Evolutionary conservation across 2,329 filamentous ascomycete genomes (phyloP), one percentile per base, ranked within the genome.

Genomic region (Trichoderma gracile): DNA sequence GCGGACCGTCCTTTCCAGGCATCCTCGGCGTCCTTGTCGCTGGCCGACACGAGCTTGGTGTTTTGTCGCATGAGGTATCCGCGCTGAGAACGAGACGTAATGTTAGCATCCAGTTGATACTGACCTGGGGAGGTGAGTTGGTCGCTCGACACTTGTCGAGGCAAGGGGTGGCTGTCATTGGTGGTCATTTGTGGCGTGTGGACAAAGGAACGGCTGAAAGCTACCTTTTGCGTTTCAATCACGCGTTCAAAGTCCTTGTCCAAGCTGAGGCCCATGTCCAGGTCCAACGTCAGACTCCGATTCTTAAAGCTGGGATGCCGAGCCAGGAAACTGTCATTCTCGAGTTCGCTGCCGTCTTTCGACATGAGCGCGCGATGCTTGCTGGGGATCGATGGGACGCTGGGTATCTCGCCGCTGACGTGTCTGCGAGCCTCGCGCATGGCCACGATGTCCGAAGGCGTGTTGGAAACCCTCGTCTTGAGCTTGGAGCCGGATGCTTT

Each of bases 41-140:
- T 96, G n/a, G 95, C 95, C 56, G 96, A 88, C 57, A 99, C 92
- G 61, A 99, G 86, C 77, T 98, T 98, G 3, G 94, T 98, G 78
- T 98, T 99, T 72, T 99, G 94, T 72, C 95, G 89, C 94, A 98
- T 99, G 52, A 98, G 84, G 74, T 99, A 99, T 64, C 95, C 95
- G 81, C 96, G 93, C 93, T 97, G 90, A 87, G 83, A 83, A 70
- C 78, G 81, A 71, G 79, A 72, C 73, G 77, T 83, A 72, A 80
- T 74, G 84, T 92, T 88, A 92, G 89, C 83, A 86, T 83, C 78
- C 68, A 70, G 55, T 65, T 67, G 66, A 67, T 68, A 63, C 38
- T 33, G 58, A 7, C 63, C 21, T 61, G 38, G 56, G 43, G 67
- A 67, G 10, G 21, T 63, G 53, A 40, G 23, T 55, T 65, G 52